These are phyloP conservation scores for Quercus lobata DNA, from an alignment of 331 rosid genomes.

Conservation along the genomic window DNA sequence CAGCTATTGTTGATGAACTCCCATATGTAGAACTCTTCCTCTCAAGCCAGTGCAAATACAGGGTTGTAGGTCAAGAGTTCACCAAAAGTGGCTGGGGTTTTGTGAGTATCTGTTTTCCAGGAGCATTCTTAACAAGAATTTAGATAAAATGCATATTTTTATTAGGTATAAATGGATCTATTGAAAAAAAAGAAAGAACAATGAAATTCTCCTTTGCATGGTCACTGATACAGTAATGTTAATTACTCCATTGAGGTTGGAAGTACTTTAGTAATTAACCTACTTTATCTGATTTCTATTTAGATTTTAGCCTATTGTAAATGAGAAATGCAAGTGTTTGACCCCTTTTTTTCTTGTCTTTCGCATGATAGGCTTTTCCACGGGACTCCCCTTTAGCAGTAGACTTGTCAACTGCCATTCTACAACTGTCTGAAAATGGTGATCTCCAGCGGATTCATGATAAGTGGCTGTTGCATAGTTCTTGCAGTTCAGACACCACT, in stretches of 20 bases:
- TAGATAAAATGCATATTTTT: background rate
- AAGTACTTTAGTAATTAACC: background rate
- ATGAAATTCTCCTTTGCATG: constrained; percentile 1
- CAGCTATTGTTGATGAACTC: constrained; percentile 87
- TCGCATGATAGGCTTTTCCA: constrained; percentile 67
- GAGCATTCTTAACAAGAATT: background rate
- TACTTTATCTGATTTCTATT: background rate
- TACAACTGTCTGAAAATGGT: constrained; percentile 88
- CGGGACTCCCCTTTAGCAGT: constrained; percentile 87
- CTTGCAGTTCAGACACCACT: constrained; percentile 47
- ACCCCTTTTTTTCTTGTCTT: constrained; percentile 3
- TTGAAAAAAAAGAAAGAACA: background rate
- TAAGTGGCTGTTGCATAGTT: constrained; percentile 71
- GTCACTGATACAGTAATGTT: constrained; percentile 3
- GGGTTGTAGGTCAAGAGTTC: constrained; percentile 88
- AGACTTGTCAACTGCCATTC: constrained; percentile 92
- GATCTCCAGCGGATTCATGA: constrained; percentile 92
- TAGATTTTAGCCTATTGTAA: background rate
- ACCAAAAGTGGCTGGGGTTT: constrained; percentile 99
- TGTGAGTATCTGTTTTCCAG: constrained; percentile 53
- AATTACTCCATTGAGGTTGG: background rate
- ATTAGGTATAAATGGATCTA: background rate
- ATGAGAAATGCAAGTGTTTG: background rate
- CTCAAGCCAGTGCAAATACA: constrained; percentile 75
- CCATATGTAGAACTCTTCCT: constrained; percentile 73